Percentiles rank a stretch among this genome's conserved stretches.
Evolutionary conservation across 441 rosid genomes (phyloP).

Genomic region (Populus trichocarpa): DNA sequence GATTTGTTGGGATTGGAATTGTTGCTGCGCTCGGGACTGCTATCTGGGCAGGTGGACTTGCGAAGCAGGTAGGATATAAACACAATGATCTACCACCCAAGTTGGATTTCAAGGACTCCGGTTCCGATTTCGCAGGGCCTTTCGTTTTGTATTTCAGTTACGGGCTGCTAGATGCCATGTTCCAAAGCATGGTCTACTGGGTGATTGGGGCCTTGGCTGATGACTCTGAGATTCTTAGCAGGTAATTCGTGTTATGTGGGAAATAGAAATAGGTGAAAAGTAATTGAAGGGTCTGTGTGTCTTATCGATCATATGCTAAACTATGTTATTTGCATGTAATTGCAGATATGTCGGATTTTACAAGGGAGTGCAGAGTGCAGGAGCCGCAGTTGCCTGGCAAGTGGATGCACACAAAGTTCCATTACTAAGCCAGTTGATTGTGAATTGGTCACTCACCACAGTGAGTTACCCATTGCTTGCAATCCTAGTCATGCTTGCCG

Average conservation of each 20-base stretch:
- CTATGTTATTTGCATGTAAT: background rate
- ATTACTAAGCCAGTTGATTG: constrained; percentile 35
- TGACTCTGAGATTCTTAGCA: constrained; percentile 66
- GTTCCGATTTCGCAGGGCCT: constrained; percentile 45
- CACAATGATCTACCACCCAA: constrained; percentile 21
- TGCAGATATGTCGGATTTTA: constrained; percentile 62
- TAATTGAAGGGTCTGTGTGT: background rate
- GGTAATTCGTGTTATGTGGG: constrained; percentile 21
- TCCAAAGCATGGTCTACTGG: constrained; percentile 64
- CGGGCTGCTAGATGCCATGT: constrained; percentile 60
- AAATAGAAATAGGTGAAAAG: background rate
- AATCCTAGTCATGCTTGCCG: constrained; percentile 41
- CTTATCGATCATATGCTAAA: background rate
- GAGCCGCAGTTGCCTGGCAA: constrained; percentile 67
- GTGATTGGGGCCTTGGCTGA: constrained; percentile 55
- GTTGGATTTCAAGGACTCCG: constrained; percentile 52
- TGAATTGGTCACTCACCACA: constrained; percentile 55
- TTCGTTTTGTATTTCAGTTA: constrained; percentile 47
- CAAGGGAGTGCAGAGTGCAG: constrained; percentile 72
- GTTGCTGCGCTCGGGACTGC: constrained; percentile 47
- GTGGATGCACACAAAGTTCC: constrained; percentile 43
- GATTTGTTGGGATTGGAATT: constrained; percentile 47
- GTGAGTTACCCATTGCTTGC: constrained; percentile 49
- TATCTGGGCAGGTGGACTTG: constrained; percentile 64
- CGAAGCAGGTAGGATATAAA: constrained; percentile 44